Evolutionary conservation across 2,329 filamentous ascomycete genomes (phyloP).

Genomic region (Hysterium pulicare): DNA sequence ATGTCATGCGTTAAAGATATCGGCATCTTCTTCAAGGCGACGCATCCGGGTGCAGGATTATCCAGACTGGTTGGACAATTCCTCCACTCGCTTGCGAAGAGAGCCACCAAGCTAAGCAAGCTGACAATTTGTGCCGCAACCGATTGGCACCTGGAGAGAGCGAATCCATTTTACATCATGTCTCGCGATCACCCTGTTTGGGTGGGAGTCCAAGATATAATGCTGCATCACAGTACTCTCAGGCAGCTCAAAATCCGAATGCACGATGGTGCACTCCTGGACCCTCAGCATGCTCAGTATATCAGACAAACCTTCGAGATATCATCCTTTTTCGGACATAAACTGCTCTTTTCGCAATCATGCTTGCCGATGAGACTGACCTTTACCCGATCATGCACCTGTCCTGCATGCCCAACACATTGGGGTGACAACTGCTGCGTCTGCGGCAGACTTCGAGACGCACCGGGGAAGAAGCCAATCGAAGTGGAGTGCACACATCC

Average conservation of each 20-base stretch:
- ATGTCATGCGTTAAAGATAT: conserved; percentile 13
- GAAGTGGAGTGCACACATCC: conserved; percentile 6
- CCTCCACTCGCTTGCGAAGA: conserved; percentile 9
- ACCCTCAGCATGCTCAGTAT: conserved; percentile 5
- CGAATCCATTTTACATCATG: conserved; percentile 14
- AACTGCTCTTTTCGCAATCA: no score
- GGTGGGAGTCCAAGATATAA: conserved; percentile 7
- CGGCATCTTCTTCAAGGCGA: conserved; percentile 13
- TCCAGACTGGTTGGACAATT: conserved; percentile 13
- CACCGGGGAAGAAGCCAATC: conserved; percentile 6
- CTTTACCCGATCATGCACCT: conserved; percentile 14
- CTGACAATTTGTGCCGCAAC: conserved; percentile 13
- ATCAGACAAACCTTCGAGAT: conserved; percentile 10
- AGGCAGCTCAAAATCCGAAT: conserved; percentile 13
- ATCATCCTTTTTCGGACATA: not conserved
- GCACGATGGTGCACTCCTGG: conserved; percentile 13
- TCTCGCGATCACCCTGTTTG: conserved; percentile 14
- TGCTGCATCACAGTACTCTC: conserved; percentile 5
- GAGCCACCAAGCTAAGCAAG: conserved; percentile 9
- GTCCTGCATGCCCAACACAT: conserved; percentile 3
- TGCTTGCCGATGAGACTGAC: no score
- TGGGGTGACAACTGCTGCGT: conserved; percentile 2
- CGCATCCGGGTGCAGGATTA: conserved; percentile 8
- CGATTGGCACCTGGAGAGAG: conserved; percentile 8
- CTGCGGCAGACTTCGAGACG: conserved; percentile 5